A percentile compares a stretch with the other conserved stretches of the same genome.
phyloP scores from a whole-genome alignment of 371 early-diverging fungal species.

The Nematocida displodere region DNA sequence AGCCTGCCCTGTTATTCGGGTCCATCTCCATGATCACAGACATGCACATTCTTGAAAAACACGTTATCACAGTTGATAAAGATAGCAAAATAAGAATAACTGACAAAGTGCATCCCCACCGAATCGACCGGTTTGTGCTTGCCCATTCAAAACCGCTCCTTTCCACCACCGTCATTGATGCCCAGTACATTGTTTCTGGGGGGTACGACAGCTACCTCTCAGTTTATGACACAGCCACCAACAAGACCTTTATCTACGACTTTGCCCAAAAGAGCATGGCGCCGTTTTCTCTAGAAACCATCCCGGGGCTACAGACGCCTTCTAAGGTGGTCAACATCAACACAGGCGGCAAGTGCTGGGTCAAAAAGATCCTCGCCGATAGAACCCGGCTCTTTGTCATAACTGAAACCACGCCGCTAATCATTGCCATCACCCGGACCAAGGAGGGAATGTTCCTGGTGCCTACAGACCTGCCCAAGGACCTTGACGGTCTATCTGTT shows the following conservation, averaged over 20 bases:
- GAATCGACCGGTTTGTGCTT: conserved; percentile 18
- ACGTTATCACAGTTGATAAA: conserved; percentile 33
- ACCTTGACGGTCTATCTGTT: too few species aligned
- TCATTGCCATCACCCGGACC: not conserved
- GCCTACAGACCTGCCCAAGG: too few species aligned
- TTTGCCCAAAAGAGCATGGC: not conserved
- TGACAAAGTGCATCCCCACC: not conserved
- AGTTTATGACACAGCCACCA: not conserved
- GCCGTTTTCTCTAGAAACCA: not conserved
- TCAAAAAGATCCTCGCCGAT: conserved; percentile 15
- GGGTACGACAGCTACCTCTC: conserved; percentile 45
- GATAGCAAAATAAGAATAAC: conserved; percentile 46
- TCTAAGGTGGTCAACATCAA: conserved; percentile 18
- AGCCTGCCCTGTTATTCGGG: conserved; percentile 15
- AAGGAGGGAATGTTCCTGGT: too few species aligned
- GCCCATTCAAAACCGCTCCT: conserved; percentile 27
- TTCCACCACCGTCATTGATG: not conserved
- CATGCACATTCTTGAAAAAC: not conserved
- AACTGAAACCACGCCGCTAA: not conserved
- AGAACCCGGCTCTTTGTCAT: not conserved
- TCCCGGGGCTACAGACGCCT: conserved; percentile 26
- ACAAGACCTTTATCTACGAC: not conserved
- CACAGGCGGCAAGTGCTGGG: not conserved
- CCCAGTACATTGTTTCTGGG: conserved; percentile 21
- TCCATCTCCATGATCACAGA: conserved; percentile 45